Base-by-base conservation (phyloP, 2,329 filamentous ascomycete species). In the Fusarium sp. region DNA sequence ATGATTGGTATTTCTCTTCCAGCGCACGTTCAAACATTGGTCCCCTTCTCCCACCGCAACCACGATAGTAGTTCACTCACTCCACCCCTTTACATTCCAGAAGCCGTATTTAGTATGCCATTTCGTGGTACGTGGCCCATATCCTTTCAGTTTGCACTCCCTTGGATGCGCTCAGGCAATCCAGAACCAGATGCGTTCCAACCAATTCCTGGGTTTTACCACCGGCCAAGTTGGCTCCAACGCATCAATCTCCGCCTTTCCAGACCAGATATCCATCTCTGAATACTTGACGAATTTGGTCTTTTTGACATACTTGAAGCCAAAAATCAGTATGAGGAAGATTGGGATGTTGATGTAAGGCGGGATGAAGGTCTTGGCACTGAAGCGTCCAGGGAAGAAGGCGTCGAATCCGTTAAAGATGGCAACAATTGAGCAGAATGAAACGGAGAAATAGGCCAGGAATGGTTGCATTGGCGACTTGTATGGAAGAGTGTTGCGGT, bases 281-380 rank as follows among this genome's bases (percentile, higher is more conserved):
- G 69, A 71, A 13, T 71, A 71, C n/a, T 71, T 57, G 4, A 71
- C 69, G 4, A 59, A 71, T 16, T 71, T 68, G 0, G 69, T 62
- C 59, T 62, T 62, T 22, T 62, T 62, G 14, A 50, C 42, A 50
- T 40, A 68, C 85, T 91, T 91, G 82, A 88, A 62, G 1, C 59
- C 59, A 22, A 62, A 35, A 77, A 91, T 87, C 79, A 88, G 87
- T 11, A 88, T 88, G 0, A 87, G 87, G 68, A 90, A 88, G 73
- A 88, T 93, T 20, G 90, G 91, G 64, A 94, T 87, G 80, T 92
- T 93, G 77, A 90, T 64, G 50, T 70, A 72, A 45, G 59, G 40
- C 6, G 59, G 59, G 20, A 62, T 27, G 5, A 62, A 62, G 2
- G 59, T 62, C 29, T 62, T 62, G n/a, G 59, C 59, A 8, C 59